These are phyloP conservation scores for Fraxinus velutina DNA, from an alignment of 305 asterid genomes.

Conservation along the genomic window DNA sequence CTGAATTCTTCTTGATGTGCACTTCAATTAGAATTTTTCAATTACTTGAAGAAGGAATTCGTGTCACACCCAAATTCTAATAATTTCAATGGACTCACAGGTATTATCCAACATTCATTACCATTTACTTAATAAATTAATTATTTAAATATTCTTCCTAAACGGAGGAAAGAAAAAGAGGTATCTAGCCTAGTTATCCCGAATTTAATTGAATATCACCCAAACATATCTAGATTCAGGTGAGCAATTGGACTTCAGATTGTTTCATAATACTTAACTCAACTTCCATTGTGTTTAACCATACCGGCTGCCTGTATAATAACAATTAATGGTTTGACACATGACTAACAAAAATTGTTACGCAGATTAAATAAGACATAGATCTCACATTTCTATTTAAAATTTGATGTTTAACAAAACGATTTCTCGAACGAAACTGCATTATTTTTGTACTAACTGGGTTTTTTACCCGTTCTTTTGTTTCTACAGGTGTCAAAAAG, in stretches of 20 bases:
- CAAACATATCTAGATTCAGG: neutral
- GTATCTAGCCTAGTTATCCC: neutral
- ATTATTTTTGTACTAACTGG: neutral
- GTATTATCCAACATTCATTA: neutral
- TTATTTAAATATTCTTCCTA: neutral
- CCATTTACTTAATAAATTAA: neutral
- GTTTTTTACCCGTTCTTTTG: neutral
- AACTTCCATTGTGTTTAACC: neutral
- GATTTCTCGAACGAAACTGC: neutral
- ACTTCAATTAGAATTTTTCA: too few species aligned
- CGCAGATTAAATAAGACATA: neutral
- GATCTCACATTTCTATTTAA: neutral
- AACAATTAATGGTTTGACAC: neutral
- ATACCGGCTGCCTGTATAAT: neutral
- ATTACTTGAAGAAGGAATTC: too few species aligned
- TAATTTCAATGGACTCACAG: neutral
- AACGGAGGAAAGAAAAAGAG: neutral
- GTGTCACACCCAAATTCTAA: too few species aligned
- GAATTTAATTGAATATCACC: neutral
- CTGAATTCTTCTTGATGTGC: too few species aligned
- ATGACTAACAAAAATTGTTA: neutral
- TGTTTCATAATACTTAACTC: neutral
- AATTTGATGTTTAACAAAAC: too few species aligned
- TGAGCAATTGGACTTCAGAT: neutral
- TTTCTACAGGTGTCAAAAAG: neutral